Base-by-base conservation (phyloP, 2,329 filamentous ascomycete species). In the Colletotrichum liriopes region DNA sequence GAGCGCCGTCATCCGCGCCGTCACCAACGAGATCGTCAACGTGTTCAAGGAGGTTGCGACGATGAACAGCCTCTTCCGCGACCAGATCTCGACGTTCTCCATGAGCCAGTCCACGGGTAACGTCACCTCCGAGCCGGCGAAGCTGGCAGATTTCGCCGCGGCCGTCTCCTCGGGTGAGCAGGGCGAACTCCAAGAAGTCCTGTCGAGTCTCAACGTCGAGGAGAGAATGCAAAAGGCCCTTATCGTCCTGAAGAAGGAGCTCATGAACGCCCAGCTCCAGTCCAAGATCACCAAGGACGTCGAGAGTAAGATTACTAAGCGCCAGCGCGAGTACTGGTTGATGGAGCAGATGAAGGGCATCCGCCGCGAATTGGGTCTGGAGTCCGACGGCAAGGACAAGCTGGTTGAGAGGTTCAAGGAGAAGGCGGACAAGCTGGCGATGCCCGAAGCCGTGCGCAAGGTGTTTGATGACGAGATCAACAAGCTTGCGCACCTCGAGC, bases 341-440 rank as follows among this genome's bases (percentile, higher is more conserved):
- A 97, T 98, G 94, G 96, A 99, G 83, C 97, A 99, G 82, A 98
- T 99, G 95, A 98, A 98, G 86, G 96, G 95, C 35, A 99, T 99
- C 79, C 93, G 94, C 71, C 90, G 96, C 71, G 96, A 99, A 83
- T 90, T 99, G 60, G 96, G 97, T 29, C 94, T 99, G 65, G 97
- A 99, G 81, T 97, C 94, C 7, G 96, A 99, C 79, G 96, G 97
- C 75, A 99, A 98, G 84, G 96, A 99, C 79, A 98, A 98, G 84
- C 88, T 99, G 16, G 94, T 99, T 1, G 96, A 98, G 82, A 97
- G 94, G 81, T 99, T 99, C 86, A 96, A 94, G 83, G 95, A 98
- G 79, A 98, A 98, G 87, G 95, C 94, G 0, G 89, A 90, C 79
- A 98, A 97, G 81, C 87, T 99, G 60, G 95, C 95, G 2, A 99